Base-by-base conservation (phyloP, 2,329 filamentous ascomycete species). In the Calonectria pseudoreteaudii region DNA sequence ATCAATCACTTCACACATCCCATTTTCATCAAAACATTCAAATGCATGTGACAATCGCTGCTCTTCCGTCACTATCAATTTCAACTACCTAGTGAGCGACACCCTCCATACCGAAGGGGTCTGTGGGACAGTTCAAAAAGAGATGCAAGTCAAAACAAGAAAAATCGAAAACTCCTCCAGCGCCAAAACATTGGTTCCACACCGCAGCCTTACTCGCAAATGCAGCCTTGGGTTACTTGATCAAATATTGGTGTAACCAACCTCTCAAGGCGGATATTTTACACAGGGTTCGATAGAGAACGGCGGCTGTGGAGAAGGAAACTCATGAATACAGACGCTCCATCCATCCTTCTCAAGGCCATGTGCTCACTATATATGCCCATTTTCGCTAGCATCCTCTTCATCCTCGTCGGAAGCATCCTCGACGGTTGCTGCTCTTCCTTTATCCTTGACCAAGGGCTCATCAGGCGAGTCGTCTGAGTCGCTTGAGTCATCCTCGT, bases 401-500 rank as follows among this genome's bases (percentile, higher is more conserved):
- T 78, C 75, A 38, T 80, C 78, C 23, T 80, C 78, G 2, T 75
- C 86, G 68, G 87, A 86, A 13, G 80, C 84, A 68, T 89, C 88
- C 76, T 89, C 87, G 8, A 90, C 84, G 5, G 87, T 88, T 14
- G 83, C 88, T 6, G 86, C 86, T 72, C 81, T 88, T 1, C 82
- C 86, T 76, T 88, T 89, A 10, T 85, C 85, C 77, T 88, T 88
- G 8, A 75, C 76, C 18, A 70, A 65, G 31, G 69, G 44, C 41
- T 76, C 60, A 5, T 69, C 74, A n/a, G 68, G 26, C 30, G 70
- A 73, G 9, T 50, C 77, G 20, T 72, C 70, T 18, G 68, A 53
- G 64, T 68, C 56, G 49, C 66, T 67, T 66, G 72, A 14, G 14
- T 76, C 66, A 49, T 73, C 74, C 38, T 56, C 73, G 34, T 64